A percentile compares a stretch with the other conserved stretches of the same genome.
phyloP scores from a whole-genome alignment of 768 basidiomycete genomes.

The Paxillus ammoniavirescens region DNA sequence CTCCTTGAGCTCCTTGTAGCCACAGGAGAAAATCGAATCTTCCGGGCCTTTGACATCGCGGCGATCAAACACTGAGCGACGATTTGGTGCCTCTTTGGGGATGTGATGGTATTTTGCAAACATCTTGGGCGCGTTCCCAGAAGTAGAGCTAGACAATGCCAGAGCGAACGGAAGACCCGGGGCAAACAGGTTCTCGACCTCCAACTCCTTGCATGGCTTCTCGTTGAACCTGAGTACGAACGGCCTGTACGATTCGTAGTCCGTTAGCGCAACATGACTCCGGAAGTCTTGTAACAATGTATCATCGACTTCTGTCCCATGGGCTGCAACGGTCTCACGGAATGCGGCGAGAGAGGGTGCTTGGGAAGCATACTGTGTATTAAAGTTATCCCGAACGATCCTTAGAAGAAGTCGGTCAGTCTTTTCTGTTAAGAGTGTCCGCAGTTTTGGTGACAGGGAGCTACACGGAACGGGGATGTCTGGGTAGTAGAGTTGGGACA shows the following conservation, averaged over 20 bases:
- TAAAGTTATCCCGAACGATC: slow-evolving; percentile 1
- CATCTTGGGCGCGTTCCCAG: slow-evolving; percentile 8
- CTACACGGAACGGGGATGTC: not conserved
- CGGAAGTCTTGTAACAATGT: slow-evolving; percentile 7
- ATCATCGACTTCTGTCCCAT: not conserved
- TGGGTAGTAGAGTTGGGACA: not conserved
- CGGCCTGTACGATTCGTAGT: slow-evolving; percentile 11
- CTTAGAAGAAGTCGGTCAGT: slow-evolving; percentile 4
- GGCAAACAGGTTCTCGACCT: slow-evolving; percentile 12
- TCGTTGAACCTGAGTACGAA: slow-evolving; percentile 9
- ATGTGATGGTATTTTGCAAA: slow-evolving; percentile 4
- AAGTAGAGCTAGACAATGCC: slow-evolving; percentile 13
- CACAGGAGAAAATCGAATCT: not conserved
- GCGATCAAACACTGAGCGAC: not conserved
- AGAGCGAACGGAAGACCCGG: slow-evolving; percentile 14
- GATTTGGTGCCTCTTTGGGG: not conserved
- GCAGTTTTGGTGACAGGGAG: slow-evolving; percentile 7
- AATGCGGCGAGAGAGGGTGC: slow-evolving; percentile 1
- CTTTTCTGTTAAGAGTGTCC: not conserved
- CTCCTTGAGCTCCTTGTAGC: not conserved
- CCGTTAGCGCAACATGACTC: slow-evolving; percentile 9
- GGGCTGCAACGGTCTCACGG: not conserved
- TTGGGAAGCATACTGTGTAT: slow-evolving; percentile 8
- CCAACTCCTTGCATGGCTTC: slow-evolving; percentile 6
- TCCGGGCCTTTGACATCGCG: not conserved